phyloP scores from a whole-genome alignment of 129 eudicot species.

The Flaveria trinervia region DNA sequence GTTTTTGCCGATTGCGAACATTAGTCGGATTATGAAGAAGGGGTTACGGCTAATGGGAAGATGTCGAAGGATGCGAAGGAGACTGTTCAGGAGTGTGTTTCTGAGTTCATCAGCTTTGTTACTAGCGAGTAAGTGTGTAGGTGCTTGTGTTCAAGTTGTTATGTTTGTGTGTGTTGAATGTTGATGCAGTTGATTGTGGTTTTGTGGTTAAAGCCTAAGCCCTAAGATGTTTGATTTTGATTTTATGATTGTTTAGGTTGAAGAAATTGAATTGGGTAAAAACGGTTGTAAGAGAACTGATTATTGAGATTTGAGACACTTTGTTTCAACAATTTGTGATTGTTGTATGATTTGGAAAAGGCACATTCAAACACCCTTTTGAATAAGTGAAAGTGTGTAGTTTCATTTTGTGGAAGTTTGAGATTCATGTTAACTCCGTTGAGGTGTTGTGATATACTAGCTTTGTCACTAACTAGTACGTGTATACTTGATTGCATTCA shows the following conservation, averaged over 20 bases:
- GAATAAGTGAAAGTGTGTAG: neutral
- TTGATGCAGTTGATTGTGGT: neutral
- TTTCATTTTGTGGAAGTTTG: neutral
- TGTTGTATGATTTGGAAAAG: neutral
- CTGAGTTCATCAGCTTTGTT: conserved; percentile 82
- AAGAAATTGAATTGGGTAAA: neutral
- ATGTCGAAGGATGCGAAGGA: conserved; percentile 89
- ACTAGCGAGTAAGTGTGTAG: conserved; percentile 73
- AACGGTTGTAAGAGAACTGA: neutral
- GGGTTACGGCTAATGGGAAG: conserved; percentile 73
- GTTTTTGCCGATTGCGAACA: conserved; percentile 79
- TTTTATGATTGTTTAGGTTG: neutral
- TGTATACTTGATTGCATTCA: too few relatives aligned
- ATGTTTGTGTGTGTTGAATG: neutral
- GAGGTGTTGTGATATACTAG: neutral
- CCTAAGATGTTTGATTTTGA: neutral
- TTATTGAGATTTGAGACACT: neutral
- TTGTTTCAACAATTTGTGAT: neutral
- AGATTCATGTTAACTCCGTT: conserved; percentile 4
- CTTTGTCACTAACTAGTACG: neutral
- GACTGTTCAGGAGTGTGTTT: conserved; percentile 87
- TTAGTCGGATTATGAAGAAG: conserved; percentile 85
- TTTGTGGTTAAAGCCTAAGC: neutral
- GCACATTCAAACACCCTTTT: neutral
- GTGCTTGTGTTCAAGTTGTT: neutral